Conservation (phyloP, 768 basidiomycete genomes). For the Postia placenta region DNA sequence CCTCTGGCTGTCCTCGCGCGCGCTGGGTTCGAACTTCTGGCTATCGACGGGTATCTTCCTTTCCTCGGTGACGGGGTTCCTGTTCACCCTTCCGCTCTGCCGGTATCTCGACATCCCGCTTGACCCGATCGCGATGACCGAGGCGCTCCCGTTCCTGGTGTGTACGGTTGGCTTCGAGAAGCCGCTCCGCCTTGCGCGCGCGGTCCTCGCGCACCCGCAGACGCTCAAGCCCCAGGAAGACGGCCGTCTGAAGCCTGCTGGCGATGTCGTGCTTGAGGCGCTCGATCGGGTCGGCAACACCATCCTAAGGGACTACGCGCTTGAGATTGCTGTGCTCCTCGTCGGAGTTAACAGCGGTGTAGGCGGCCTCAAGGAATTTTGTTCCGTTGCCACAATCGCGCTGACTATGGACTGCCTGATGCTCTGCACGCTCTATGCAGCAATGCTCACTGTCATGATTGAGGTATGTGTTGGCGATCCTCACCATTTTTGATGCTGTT, state of each 20-base stretch:
- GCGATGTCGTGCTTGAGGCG: constrained; percentile 80
- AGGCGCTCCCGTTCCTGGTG: constrained; percentile 95
- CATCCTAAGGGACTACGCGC: constrained; percentile 88
- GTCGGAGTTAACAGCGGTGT: constrained; percentile 86
- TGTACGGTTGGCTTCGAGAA: constrained; percentile 99
- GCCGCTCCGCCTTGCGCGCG: constrained; percentile 83
- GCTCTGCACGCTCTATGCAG: constrained; percentile 85
- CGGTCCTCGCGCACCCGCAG: constrained; percentile 83
- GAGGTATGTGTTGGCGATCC: constrained; percentile 51
- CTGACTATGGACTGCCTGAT: constrained; percentile 82
- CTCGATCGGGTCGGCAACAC: constrained; percentile 71
- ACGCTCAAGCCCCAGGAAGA: constrained; percentile 26
- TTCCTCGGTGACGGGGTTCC: constrained; percentile 75
- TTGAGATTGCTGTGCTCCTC: constrained; percentile 86
- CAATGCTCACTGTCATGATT: constrained; percentile 91
- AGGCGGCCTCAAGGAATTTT: constrained; percentile 88
- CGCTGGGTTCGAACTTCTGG: constrained; percentile 75
- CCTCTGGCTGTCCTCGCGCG: constrained; percentile 81
- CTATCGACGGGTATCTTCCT: constrained; percentile 71
- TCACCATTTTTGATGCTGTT: neutral
- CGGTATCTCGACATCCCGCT: constrained; percentile 79
- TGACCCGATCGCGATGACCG: constrained; percentile 88
- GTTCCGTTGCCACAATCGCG: constrained; percentile 87
- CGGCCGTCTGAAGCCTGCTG: constrained; percentile 64
- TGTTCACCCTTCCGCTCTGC: constrained; percentile 74